A percentile compares a stretch with the other conserved stretches of the same genome.
Evolutionary conservation across 106 monocot species (phyloP).

Genomic region (Posidonia australis): DNA sequence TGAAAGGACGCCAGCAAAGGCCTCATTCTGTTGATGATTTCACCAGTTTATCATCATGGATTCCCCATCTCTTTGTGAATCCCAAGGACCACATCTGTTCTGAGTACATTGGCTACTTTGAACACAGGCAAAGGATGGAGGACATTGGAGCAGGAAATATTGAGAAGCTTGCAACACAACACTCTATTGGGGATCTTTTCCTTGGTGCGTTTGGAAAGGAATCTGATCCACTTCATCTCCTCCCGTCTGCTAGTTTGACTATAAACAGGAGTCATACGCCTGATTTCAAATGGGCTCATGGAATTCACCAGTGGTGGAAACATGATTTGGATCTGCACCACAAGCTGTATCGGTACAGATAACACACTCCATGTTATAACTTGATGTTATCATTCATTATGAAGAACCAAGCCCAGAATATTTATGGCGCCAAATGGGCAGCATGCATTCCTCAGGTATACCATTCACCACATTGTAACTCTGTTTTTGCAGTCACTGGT

Average conservation of each 20-base stretch:
- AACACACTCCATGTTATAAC: too few species aligned
- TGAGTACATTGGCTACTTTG: slow-evolving; percentile 86
- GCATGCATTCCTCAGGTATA: too few species aligned
- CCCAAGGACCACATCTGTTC: slow-evolving; percentile 74
- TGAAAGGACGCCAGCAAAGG: slow-evolving; percentile 20
- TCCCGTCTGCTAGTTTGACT: slow-evolving; percentile 74
- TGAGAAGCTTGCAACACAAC: slow-evolving; percentile 74
- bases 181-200: slow-evolving; percentile 64
- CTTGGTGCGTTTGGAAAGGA: slow-evolving; percentile 62
- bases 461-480: too few species aligned
- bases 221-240: slow-evolving; percentile 66
- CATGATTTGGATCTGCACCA: slow-evolving; percentile 46
- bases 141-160: slow-evolving; percentile 67
- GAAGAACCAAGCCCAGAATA: too few species aligned
- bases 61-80: slow-evolving; percentile 77
- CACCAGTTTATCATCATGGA: slow-evolving; percentile 42
- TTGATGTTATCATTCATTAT: too few species aligned
- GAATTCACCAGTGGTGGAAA: slow-evolving; percentile 91
- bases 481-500: too few species aligned
- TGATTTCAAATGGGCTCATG: slow-evolving; percentile 73
- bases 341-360: slow-evolving; percentile 18
- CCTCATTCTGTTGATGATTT: slow-evolving; percentile 39
- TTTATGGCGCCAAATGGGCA: too few species aligned
- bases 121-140: slow-evolving; percentile 75
- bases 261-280: slow-evolving; percentile 52